Percentiles rank a stretch among this genome's conserved stretches.
Conservation (phyloP, 2,329 filamentous ascomycete species). For the Sarocladium kiliense region DNA sequence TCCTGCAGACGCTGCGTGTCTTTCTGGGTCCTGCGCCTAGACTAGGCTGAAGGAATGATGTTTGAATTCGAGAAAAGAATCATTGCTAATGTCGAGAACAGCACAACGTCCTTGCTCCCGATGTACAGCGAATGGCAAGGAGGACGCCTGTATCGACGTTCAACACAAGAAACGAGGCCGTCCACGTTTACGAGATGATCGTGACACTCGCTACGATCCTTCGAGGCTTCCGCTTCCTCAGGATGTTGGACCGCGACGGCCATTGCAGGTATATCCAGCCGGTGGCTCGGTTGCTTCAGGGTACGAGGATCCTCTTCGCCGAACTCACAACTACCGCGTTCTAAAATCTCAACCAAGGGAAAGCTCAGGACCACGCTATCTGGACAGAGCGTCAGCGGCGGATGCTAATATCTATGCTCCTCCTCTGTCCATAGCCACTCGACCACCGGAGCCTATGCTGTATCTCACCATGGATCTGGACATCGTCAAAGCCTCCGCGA, state of each 20-base stretch:
- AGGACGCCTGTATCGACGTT: slow-evolving; percentile 77
- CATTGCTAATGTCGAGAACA: slow-evolving; percentile 24
- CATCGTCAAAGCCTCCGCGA: slow-evolving; percentile 49
- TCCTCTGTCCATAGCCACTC: slow-evolving; percentile 34
- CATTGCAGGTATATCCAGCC: slow-evolving; percentile 45
- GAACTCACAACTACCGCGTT: slow-evolving; percentile 44
- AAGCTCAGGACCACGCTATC: slow-evolving; percentile 40
- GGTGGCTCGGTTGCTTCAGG: slow-evolving; percentile 35
- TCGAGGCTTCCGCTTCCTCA: slow-evolving; percentile 39
- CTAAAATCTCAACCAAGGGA: slow-evolving; percentile 51
- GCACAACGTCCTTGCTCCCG: slow-evolving; percentile 74
- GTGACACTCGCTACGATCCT: slow-evolving; percentile 53
- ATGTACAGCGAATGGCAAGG: slow-evolving; percentile 72
- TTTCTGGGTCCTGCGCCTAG: too few relatives aligned
- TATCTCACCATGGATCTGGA: slow-evolving; percentile 56
- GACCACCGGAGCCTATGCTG: slow-evolving; percentile 46
- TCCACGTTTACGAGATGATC: slow-evolving; percentile 70
- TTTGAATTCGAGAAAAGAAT: too few relatives aligned
- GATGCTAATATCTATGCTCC: slow-evolving; percentile 46
- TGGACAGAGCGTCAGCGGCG: slow-evolving; percentile 41
- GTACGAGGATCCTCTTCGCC: slow-evolving; percentile 42
- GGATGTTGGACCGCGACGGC: slow-evolving; percentile 43
- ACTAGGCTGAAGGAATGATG: too few relatives aligned
- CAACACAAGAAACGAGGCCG: slow-evolving; percentile 82
- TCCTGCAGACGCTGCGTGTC: too few relatives aligned